Evolutionary conservation across 2,329 filamentous ascomycete genomes (phyloP).

Genomic region (Dothistroma pini): DNA sequence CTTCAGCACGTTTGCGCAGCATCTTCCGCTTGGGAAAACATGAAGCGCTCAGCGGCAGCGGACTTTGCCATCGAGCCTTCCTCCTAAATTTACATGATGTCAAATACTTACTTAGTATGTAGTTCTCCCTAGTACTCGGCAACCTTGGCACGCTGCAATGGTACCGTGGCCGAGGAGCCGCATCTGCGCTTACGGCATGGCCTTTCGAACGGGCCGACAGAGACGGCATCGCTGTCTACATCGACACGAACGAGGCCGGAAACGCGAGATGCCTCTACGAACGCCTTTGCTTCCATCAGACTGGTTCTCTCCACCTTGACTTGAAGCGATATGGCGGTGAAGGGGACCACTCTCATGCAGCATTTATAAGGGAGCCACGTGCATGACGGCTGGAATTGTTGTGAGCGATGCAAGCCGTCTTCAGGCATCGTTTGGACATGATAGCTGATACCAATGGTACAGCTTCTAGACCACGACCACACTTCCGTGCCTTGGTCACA

Average conservation of each 20-base stretch:
- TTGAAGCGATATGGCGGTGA: constrained; percentile 14
- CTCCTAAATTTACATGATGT: neutral
- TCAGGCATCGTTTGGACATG: neutral
- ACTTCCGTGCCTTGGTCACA: neutral
- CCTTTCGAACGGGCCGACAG: constrained; percentile 3
- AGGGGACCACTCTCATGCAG: constrained; percentile 1
- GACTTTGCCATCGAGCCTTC: neutral
- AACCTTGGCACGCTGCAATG: constrained; percentile 5
- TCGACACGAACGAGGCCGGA: constrained; percentile 4
- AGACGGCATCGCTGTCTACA: constrained; percentile 1
- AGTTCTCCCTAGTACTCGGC: constrained; percentile 5
- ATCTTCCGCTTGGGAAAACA: too few species aligned
- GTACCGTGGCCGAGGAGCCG: constrained; percentile 4
- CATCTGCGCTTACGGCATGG: neutral
- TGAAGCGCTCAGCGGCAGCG: too few species aligned
- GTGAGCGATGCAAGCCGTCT: neutral
- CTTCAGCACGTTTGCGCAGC: too few species aligned
- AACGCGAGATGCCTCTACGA: neutral
- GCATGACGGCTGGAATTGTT: neutral
- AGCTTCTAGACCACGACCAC: neutral
- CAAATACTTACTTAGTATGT: neutral
- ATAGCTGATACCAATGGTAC: neutral
- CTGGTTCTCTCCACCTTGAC: constrained; percentile 3
- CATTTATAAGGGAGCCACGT: neutral
- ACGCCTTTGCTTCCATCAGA: neutral